Evolutionary conservation across 2,329 filamentous ascomycete genomes (phyloP), one percentile per base, ranked within the genome.

Genomic region (Diplodia intermedia): DNA sequence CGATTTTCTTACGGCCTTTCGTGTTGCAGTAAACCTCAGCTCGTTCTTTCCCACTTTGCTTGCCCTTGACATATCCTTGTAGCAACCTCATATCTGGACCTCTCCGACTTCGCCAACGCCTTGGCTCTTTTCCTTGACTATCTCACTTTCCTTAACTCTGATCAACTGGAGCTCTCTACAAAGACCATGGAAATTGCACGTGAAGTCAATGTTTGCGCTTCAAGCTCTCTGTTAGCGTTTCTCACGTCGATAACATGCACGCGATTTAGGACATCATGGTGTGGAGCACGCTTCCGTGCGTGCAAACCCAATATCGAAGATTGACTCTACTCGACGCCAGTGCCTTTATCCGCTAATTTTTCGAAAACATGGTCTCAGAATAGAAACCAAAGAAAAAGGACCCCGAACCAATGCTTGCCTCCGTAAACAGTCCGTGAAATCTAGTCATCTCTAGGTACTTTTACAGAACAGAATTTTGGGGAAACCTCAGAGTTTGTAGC

Each of bases 311-410:
- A 63, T 49, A 36, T 29, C 12, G 31, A 29, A 33, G 23, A 50
- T 63, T 63, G 60, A 61, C 60, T 63, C 60, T 63, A 63, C 47
- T 52, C 57, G 47, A 63, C 60, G 60, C 60, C 60, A 49, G 60
- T 52, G 60, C 47, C 60, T 15, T 60, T 43, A 52, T 50, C 29
- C 29, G 60, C 60, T 63, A 38, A 23, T 20, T 14, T 49, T 49
- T 26, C 40, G 14, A 62, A 50, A 26, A 62, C 20, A 49, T 36
- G 4, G 57, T 40, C 26, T 23, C 40, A 61, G 26, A 18, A 62
- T 18, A 9, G 43, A 11, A 50, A 43, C 26, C 3, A 52, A 52
- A 43, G 36, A 15, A 18, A 38, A 63, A 61, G 15, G 56, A 23
- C 23, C 36, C 33, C n/a, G 23, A 38, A 12, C 43, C 23, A 53